Base-by-base conservation (phyloP, 225 moss, liverwort and hornwort species). In the Antitrichia curtipendula region DNA sequence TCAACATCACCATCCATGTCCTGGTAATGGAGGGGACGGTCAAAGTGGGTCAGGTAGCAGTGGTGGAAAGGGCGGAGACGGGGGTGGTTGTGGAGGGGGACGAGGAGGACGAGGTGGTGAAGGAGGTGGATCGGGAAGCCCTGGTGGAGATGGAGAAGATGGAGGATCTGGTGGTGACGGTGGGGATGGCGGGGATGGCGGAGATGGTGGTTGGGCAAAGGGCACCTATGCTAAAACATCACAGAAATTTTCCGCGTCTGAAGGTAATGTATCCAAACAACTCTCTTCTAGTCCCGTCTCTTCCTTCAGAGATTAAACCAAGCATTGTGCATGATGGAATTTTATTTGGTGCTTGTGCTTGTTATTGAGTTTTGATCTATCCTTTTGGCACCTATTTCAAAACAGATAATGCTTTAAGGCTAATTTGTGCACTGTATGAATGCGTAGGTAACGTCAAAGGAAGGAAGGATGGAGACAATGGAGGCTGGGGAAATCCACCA, bases 51-150 rank as follows among this genome's bases (percentile, higher is more conserved):
- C 81, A 34, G 78, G 84, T 34, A 83, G 71, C 82, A 38, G 41
- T 61, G 91, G 93, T 82, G 91, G 93, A 24, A 90, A 87, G 78
- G 86, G 91, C 22, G 92, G 92, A 57, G 53, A 89, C 60, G 92
- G 92, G 18, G 92, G 92, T 79, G 92, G 92, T 61, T 91, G 92
- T 59, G 84, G 84, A 84, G 83, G 69, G 5, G 68, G 88, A 58
- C 84, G 8, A 68, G 92, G 92, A 56, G 92, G 90, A 19, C 84
- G 41, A 61, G 92, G 92, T 45, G 92, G 89, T 12, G 70, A 81
- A 28, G 92, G 92, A 69, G 91, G 87, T 32, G 87, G 34, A 50
- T 38, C 87, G n/a, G 91, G 91, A 64, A 87, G 82, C 60, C 86
- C 88, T 65, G 91, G 92, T 71, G 89, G 87, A 58, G 84, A 84